Base-by-base conservation (phyloP, 768 basidiomycete species). In the Tricholoma terreum region DNA sequence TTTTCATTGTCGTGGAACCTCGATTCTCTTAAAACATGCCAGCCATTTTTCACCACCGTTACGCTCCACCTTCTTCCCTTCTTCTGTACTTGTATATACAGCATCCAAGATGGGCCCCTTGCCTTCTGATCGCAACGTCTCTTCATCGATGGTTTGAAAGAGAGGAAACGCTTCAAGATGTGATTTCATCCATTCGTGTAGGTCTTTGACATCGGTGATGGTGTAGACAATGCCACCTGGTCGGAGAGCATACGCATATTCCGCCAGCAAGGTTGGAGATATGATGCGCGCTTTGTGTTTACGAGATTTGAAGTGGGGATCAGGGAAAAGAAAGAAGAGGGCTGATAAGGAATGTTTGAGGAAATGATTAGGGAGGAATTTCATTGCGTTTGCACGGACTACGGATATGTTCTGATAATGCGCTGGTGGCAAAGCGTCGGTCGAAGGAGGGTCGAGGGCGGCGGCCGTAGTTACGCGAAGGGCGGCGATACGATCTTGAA, bases 241-340 rank as follows among this genome's bases (percentile, higher is more conserved):
- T 24, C 84, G 82, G 42, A 99, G 83, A 21, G 91, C 89, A 69
- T 92, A 97, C 4, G 97, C 96, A 63, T 99, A 99, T 69, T 99
- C 97, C 22, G 97, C 94, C 17, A 98, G 82, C 30, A 99, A 81
- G n/a, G 96, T 95, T 6, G 94, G 91, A 52, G 95, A 97, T 68
- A 98, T 95, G 69, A 98, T 98, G 67, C 97, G 88, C 1, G 96
- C 96, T 76, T 99, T 99, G 80, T 98, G 96, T 72, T 99, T 99
- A 65, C 95, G 87, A 8, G 84, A 81, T 72, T 99, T 98, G 83
- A 99, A 99, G 71, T 98, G 97, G 0, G 97, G 97, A 73, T 99
- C 97, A 40, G 97, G 97, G 74, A 98, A 99, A 57, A 98, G 83
- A 78, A 99, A 98, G 76, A 99, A 99, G 50, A 99, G 80, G 49